Evolutionary conservation across 1,284 basidiomycete species (phyloP), one percentile per base, ranked within the genome.

Genomic region (Sanguinoderma infundibulare): DNA sequence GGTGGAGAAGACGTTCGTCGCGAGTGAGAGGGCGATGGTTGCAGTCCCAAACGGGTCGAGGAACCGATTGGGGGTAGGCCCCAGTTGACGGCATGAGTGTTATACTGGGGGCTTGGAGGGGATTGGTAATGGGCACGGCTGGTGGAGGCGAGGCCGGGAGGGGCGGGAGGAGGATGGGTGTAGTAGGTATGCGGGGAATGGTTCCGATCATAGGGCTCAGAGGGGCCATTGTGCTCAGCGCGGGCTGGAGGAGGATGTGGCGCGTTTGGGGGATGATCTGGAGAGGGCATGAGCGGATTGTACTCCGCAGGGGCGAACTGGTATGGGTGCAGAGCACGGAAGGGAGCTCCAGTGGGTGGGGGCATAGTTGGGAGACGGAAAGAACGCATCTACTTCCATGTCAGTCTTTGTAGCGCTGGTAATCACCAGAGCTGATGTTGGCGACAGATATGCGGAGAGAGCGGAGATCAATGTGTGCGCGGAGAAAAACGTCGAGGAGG

Each of bases 341-440:
- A 69, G 60, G 65, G 67, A 50, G 62, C 44, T 57, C 61, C 63
- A 55, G 65, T 54, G 52, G 61, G 57, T 22, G 69, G 64, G 59
- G 67, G 55, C 57, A 69, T 70, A 63, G 70, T 50, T 60, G 67
- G 55, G 55, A 60, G 62, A 55, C 67, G 65, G 69, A 68, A 71
- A 47, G 70, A 67, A n/a, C 64, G 67, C 66, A 63, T 71, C 71
- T 63, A 72, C 71, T 71, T 72, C 66, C 71, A 72, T 72, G 69
- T 62, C 62, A 62, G 62, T 55, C 53, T 62, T 47, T 61, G 62
- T 67, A 65, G 69, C 70, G 69, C 67, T 66, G 55, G 59, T 59
- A 65, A 67, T 67, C 67, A 60, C 66, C 68, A 67, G 67, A 65
- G 63, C 64, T 62, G 62, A 53, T 50, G 50, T 20, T 26, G 20